Evolutionary conservation across 371 early-diverging fungal species (phyloP), one percentile per base, ranked within the genome.

Genomic region (Circinella umbellata): DNA sequence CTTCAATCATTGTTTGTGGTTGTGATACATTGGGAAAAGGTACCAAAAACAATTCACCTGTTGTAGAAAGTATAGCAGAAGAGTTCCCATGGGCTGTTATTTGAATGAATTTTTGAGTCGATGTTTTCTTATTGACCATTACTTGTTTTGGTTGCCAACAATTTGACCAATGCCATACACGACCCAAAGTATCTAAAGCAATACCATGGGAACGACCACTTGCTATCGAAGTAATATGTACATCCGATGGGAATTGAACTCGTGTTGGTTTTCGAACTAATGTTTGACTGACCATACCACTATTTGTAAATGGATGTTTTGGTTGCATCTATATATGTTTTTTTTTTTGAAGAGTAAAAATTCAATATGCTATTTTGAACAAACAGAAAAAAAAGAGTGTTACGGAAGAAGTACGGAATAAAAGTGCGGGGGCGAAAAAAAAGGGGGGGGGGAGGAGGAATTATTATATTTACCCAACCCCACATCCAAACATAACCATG

Each of bases 401-500:
- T 42, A 42, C 42, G 42, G 42, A 42, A 42, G 42, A 42, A 42
- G 42, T 42, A 42, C 42, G 42, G 42, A 42, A 11, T 42, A 11
- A 11, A 9, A 42, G 42, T 42, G 42, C 42, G 6, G 42, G 11
- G 42, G 39, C 39, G 10, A 42, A 42, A 42, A 42, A 42, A 42
- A 42, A 42, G 3, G 3, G 11, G 15, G 15, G 15, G 15, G 15
- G 15, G 5, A 4, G 15, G 15, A 6, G 15, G 53, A 53, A 53
- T 42, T 42, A 42, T 9, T 42, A 5, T 51, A 37, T 15, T 64
- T 77, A 83, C 80, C 18, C 69, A 73, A 11, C 83, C 80, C 83
- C 83, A 83, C 68, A 75, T 76, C 77, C 79, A 83, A 5, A 80
- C 76, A 27, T 68, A 66, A 5, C 83, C 83, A 63, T 69, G 54